phyloP scores from a whole-genome alignment of 169 alveolate species.

The Theileria parva region DNA sequence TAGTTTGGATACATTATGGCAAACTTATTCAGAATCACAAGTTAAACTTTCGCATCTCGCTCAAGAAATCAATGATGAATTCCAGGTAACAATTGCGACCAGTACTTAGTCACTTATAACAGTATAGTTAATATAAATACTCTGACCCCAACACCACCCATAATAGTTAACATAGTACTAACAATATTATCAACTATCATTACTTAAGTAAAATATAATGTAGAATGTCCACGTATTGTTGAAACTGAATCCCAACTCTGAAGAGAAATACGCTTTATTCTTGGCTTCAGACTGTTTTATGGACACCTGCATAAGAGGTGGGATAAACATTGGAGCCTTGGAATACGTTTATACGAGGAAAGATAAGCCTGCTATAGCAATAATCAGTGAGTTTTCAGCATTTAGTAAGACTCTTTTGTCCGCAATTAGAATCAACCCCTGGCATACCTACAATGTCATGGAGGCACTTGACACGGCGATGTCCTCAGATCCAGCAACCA shows the following conservation, averaged over 20 bases:
- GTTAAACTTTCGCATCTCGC: slow-evolving; percentile 23
- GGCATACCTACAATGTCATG: slow-evolving; percentile 76
- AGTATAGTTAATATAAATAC: too few relatives aligned
- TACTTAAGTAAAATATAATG: neutral
- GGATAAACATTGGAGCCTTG: slow-evolving; percentile 77
- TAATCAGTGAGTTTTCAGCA: slow-evolving; percentile 80
- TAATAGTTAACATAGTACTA: too few relatives aligned
- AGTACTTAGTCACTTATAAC: neutral
- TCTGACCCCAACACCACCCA: too few relatives aligned
- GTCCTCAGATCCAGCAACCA: slow-evolving; percentile 27
- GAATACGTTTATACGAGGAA: slow-evolving; percentile 70
- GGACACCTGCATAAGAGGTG: slow-evolving; percentile 81
- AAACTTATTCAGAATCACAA: slow-evolving; percentile 14
- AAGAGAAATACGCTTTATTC: slow-evolving; percentile 69
- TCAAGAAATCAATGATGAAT: slow-evolving; percentile 38
- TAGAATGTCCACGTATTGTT: slow-evolving; percentile 25
- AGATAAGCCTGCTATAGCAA: slow-evolving; percentile 61
- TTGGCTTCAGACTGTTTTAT: slow-evolving; percentile 77
- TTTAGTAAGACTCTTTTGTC: slow-evolving; percentile 74
- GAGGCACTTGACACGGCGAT: slow-evolving; percentile 74
- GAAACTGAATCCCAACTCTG: slow-evolving; percentile 54
- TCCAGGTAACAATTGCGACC: neutral
- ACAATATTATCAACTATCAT: neutral
- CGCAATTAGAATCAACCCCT: slow-evolving; percentile 78
- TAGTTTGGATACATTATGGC: slow-evolving; percentile 69